These are phyloP conservation scores for Candida coquimbonensis DNA, from an alignment of 805 yeast species.

Conservation along the genomic window DNA sequence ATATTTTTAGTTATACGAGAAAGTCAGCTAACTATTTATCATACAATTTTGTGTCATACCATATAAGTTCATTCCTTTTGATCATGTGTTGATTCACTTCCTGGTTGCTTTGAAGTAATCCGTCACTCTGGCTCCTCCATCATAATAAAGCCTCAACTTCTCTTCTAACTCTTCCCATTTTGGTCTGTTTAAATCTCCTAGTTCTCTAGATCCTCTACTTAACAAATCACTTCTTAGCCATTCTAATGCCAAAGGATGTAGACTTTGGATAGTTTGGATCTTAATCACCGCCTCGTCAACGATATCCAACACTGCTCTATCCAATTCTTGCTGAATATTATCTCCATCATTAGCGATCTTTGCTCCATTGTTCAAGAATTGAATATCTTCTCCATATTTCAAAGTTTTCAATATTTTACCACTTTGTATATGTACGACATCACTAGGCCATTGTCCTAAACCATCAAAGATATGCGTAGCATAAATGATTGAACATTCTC, in stretches of 20 bases:
- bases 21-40: neutral
- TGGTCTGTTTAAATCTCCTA: slow-evolving; percentile 52
- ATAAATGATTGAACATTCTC: slow-evolving; percentile 76
- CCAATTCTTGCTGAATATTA: slow-evolving; percentile 18
- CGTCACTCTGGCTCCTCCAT: slow-evolving; percentile 37
- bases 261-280: slow-evolving; percentile 40
- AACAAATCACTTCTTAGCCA: slow-evolving; percentile 55
- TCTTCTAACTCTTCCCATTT: slow-evolving; percentile 49
- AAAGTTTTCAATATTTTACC: slow-evolving; percentile 45
- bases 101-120: slow-evolving; percentile 48
- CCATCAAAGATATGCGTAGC: slow-evolving; percentile 98
- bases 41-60: neutral
- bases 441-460: slow-evolving; percentile 83
- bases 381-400: slow-evolving; percentile 27
- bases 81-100: slow-evolving; percentile 2
- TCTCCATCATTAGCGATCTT: slow-evolving; percentile 13
- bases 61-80: too few relatives aligned
- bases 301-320: slow-evolving; percentile 4
- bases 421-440: slow-evolving; percentile 66
- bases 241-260: slow-evolving; percentile 66
- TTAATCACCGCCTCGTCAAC: slow-evolving; percentile 20
- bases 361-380: slow-evolving; percentile 15
- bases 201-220: slow-evolving; percentile 31
- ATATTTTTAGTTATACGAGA: too few relatives aligned
- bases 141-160: slow-evolving; percentile 33